These are phyloP conservation scores for Pichia nanzhaoensis DNA, from an alignment of 805 yeast genomes.

Conservation along the genomic window DNA sequence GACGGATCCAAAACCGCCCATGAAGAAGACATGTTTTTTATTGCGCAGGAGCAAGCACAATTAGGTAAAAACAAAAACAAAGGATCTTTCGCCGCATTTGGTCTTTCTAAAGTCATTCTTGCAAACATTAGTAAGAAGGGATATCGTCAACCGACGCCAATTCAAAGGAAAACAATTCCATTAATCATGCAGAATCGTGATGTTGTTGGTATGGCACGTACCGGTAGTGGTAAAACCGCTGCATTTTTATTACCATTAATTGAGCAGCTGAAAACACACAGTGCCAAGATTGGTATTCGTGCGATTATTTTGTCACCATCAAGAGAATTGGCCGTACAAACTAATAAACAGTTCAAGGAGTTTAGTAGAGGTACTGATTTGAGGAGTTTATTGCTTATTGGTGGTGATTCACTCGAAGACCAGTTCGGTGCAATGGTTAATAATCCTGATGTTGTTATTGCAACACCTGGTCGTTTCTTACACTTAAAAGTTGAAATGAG, in stretches of 20 bases:
- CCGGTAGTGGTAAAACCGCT: slow-evolving; percentile 99
- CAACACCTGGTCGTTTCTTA: slow-evolving; percentile 96
- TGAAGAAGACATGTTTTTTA: slow-evolving; percentile 16
- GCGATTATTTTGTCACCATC: slow-evolving; percentile 90
- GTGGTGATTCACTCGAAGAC: slow-evolving; percentile 98
- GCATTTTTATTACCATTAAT: slow-evolving; percentile 89
- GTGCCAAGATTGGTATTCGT: slow-evolving; percentile 82
- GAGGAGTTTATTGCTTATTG: slow-evolving; percentile 75
- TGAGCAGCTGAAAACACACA: slow-evolving; percentile 75
- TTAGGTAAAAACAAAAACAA: slow-evolving; percentile 45
- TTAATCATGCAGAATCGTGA: slow-evolving; percentile 80
- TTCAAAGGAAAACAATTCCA: slow-evolving; percentile 94
- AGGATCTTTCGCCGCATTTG: slow-evolving; percentile 87
- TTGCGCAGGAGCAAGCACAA: slow-evolving; percentile 15
- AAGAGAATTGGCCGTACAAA: slow-evolving; percentile 93
- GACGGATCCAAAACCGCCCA: slow-evolving; percentile 14
- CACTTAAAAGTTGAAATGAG: slow-evolving; percentile 96
- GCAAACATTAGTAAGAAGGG: slow-evolving; percentile 77
- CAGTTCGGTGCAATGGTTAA: slow-evolving; percentile 90
- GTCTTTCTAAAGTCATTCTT: slow-evolving; percentile 66
- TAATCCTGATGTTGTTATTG: slow-evolving; percentile 91
- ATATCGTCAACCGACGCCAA: slow-evolving; percentile 92
- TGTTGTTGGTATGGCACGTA: slow-evolving; percentile 99
- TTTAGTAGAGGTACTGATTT: slow-evolving; percentile 80
- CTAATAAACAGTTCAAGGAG: slow-evolving; percentile 81